Evolutionary conservation across 2,329 filamentous ascomycete species (phyloP).

Genomic region (Escovopsis sp.): DNA sequence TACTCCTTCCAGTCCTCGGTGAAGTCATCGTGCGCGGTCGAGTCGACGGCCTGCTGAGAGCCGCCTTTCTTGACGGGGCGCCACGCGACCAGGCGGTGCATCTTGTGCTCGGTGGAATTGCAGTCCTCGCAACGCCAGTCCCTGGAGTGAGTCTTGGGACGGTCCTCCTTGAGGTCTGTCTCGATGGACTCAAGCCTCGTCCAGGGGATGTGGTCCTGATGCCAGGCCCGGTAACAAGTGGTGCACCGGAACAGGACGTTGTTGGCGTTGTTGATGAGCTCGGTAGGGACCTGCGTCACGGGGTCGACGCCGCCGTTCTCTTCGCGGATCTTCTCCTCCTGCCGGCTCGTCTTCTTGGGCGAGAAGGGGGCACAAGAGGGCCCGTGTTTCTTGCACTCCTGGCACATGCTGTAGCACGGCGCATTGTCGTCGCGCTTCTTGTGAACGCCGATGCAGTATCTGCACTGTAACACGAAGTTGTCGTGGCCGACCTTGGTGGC

Average conservation of each 20-base stretch:
- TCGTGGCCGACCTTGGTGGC: conserved; percentile 70
- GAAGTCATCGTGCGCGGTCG: conserved; percentile 28
- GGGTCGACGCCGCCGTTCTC: conserved; percentile 72
- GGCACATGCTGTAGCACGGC: conserved; percentile 59
- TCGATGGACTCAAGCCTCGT: conserved; percentile 18
- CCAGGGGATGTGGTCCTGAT: conserved; percentile 66
- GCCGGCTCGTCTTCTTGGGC: conserved; percentile 52
- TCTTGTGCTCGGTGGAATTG: conserved; percentile 45
- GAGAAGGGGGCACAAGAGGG: conserved; percentile 63
- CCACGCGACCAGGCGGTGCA: conserved; percentile 78
- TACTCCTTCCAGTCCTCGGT: conserved; percentile 67
- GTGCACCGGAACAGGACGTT: conserved; percentile 75
- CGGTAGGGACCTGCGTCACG: conserved; percentile 44
- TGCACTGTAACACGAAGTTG: conserved; percentile 79
- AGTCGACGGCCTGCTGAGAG: conserved; percentile 2
- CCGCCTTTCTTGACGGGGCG: conserved; percentile 39
- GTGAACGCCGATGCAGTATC: conserved; percentile 59
- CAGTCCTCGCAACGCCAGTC: conserved; percentile 77
- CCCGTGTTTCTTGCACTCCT: conserved; percentile 51
- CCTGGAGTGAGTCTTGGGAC: conserved; percentile 56
- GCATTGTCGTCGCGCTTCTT: conserved; percentile 53
- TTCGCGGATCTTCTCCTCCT: conserved; percentile 71
- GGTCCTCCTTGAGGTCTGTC: conserved; percentile 26
- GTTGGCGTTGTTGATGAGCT: conserved; percentile 57
- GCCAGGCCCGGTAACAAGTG: conserved; percentile 63